Evolutionary conservation across 441 rosid species (phyloP), one percentile per base, ranked within the genome.

Genomic region (Lepidium campestre): DNA sequence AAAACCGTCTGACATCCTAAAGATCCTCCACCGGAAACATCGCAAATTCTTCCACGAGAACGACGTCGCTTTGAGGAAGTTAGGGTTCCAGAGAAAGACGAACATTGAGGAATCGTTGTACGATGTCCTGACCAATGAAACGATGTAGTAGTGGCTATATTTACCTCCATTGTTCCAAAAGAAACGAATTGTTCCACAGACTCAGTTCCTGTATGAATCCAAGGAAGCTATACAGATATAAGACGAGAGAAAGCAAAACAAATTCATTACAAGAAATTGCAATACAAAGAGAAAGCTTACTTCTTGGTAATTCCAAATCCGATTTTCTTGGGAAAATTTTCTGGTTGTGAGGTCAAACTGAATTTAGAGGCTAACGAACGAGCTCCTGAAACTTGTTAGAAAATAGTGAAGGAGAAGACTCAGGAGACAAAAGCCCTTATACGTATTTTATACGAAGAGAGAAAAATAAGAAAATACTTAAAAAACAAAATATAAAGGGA

Each of bases 101-200:
- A 77, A 39, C 80, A 70, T 6, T 77, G 90, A 23, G 85, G 84
- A 22, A 82, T 14, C 23, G 76, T 44, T n/a, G 81, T 73, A 47
- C 83, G 88, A 10, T 60, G 73, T 32, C 59, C 69, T 44, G 89
- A 78, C 91, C 91, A 85, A n/a, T 83, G 93, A 35, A 86, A 78
- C 65, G 79, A 71, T 41, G 77, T 65, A 31, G 81, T 63, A 15
- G 81, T 65, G 1, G 80, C 87, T 54, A 75, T 86, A 67, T 82
- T 85, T 58, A 85, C 80, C 61, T 77, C 96, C 96, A 87, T 87
- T 56, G 57, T 64, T 57, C 10, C 4, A 0, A 20, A 20, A 6
- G 44, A 55, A 0, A 39, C 11, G 47, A 17, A 22, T 34, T 45
- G 1, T 44, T 27, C 31, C 31, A 27, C 32, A 29, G 8, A 29